Evolutionary conservation across 306 rosid species (phyloP).

Genomic region (Gynostemma pentaphyllum): DNA sequence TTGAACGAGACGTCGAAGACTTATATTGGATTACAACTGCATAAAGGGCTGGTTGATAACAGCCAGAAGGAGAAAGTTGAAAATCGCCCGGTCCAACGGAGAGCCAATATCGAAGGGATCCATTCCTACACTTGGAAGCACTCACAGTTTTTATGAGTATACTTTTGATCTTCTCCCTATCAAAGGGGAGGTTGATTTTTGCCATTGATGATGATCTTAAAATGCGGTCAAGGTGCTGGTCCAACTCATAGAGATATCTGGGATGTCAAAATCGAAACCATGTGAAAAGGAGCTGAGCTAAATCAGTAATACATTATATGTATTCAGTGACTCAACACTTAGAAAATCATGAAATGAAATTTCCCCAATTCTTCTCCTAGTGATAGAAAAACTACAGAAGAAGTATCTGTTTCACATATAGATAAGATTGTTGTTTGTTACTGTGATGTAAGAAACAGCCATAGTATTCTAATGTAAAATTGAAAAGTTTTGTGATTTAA

Average conservation of each 20-base stretch:
- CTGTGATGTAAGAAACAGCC: not conserved
- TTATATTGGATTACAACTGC: constrained; percentile 62
- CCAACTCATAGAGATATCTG: constrained; percentile 74
- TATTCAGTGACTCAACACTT: not conserved
- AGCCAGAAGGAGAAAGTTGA: constrained; percentile 57
- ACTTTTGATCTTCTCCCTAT: constrained; percentile 39
- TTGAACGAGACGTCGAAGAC: constrained; percentile 15
- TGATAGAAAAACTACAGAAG: not conserved
- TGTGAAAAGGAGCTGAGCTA: not conserved
- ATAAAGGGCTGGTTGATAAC: constrained; percentile 47
- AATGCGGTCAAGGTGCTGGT: constrained; percentile 79
- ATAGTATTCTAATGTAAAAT: not conserved
- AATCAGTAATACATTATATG: not conserved
- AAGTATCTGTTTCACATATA: not conserved
- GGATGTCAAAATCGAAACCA: constrained; percentile 12
- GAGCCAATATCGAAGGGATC: constrained; percentile 84
- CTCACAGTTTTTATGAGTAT: constrained; percentile 76
- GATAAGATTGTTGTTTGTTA: not conserved
- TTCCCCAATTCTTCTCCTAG: not conserved
- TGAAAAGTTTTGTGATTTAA: not conserved
- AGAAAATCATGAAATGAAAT: not conserved
- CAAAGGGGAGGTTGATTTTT: constrained; percentile 51
- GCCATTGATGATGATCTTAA: constrained; percentile 62
- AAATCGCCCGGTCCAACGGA: constrained; percentile 96
- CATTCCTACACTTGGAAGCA: constrained; percentile 73